Base-by-base conservation (phyloP, 352 stramenopile genomes). In the Elongisporangium prolatum region DNA sequence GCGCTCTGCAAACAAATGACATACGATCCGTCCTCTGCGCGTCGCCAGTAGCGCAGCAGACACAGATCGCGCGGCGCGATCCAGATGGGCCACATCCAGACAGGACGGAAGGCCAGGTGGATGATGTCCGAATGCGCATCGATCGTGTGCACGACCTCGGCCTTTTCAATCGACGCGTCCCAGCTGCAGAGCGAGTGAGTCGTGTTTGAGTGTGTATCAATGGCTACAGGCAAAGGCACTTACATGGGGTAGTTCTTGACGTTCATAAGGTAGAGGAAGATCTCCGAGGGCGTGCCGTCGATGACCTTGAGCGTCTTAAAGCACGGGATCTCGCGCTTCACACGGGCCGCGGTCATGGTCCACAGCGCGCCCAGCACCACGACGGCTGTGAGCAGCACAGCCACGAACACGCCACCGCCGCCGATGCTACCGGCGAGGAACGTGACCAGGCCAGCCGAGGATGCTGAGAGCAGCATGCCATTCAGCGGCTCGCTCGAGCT, bases 81-180 rank as follows among this genome's bases (percentile, higher is more conserved):
- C 81, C 79, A 91, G 77, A 89, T 52, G 18, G 82, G 82, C 82
- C 82, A 91, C 48, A 90, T 77, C 82, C 82, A 91, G n/a, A 87
- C 77, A 1, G 82, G 80, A 21, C 69, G 59, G 52, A 88, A 90
- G n/a, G 89, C 72, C 56, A 90, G 64, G 60, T 90, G 77, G 52
- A 90, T 74, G 58, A 91, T 90, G 69, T 91, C 82, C 50, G 82
- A 82, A 61, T 91, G 82, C 54, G 88, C 74, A 40, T 91, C 82
- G 49, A 91, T 89, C 0, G 80, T 88, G 63, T 91, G 80, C 56
- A 91, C 77, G 4, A 89, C 78, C 47, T 82, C 65, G 0, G 75
- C 77, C 54, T 60, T 65, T 54, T 89, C 82, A 0, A 90, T 69
- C 2, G 80, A 85, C 9, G 77, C 74, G 57, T 90, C 82, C 82